These are phyloP conservation scores for Pseudozyma hubeiensis DNA, from an alignment of 1,284 basidiomycete genomes.

Conservation along the genomic window DNA sequence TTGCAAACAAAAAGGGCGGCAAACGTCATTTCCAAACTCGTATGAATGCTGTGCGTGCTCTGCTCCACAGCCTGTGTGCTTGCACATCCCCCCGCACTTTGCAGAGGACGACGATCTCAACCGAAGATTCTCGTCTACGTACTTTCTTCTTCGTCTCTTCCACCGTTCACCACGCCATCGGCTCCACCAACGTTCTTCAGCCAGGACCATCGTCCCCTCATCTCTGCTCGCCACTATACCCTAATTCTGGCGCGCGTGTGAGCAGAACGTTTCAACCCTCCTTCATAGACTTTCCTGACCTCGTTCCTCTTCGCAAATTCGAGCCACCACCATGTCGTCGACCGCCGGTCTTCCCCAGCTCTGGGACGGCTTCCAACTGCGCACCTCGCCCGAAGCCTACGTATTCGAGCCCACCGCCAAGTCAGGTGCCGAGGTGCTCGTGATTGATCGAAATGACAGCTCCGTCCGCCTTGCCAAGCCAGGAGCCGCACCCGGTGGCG, in stretches of 20 bases:
- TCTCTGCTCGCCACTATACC: not conserved
- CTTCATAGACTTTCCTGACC: not conserved
- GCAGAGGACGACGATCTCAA: no score
- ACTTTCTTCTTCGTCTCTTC: no score
- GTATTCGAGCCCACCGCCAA: slow-evolving; percentile 38
- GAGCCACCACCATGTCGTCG: slow-evolving; percentile 25
- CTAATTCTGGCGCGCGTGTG: no score
- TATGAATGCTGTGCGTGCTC: not conserved
- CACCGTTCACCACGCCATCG: not conserved
- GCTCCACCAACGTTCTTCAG: no score
- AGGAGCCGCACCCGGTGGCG: slow-evolving; percentile 15
- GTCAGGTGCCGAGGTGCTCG: slow-evolving; percentile 22
- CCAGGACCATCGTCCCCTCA: not conserved
- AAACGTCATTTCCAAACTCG: no score
- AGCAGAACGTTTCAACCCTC: no score
- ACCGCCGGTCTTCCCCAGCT: slow-evolving; percentile 29
- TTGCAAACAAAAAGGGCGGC: no score
- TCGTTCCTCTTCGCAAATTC: not conserved
- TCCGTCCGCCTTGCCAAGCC: slow-evolving; percentile 30
- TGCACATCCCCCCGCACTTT: no score
- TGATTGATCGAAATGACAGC: slow-evolving; percentile 44
- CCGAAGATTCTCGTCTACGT: no score
- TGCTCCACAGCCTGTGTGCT: no score
- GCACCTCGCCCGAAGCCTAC: slow-evolving; percentile 38
- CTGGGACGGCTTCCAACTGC: slow-evolving; percentile 40